These are phyloP conservation scores for Somion occarium DNA, from an alignment of 1,284 basidiomycete genomes.

Conservation along the genomic window DNA sequence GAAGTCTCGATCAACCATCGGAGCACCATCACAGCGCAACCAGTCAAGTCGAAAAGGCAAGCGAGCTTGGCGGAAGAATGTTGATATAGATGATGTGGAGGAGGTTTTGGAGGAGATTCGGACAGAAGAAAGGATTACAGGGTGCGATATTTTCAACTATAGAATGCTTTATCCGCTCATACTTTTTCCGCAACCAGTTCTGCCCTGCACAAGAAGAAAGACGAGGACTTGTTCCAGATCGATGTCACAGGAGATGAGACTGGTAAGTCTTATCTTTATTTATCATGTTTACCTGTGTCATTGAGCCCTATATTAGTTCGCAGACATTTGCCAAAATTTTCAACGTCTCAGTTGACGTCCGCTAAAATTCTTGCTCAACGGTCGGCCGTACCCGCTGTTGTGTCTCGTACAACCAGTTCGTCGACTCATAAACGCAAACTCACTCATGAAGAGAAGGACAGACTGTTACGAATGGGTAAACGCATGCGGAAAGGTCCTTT, in stretches of 20 bases:
- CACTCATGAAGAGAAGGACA: conserved; percentile 66
- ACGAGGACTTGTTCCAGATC: conserved; percentile 74
- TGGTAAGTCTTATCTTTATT: conserved; percentile 38
- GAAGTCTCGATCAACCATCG: conserved; percentile 24
- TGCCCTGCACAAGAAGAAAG: conserved; percentile 55
- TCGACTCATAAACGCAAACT: conserved; percentile 32
- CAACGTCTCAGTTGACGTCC: conserved; percentile 59
- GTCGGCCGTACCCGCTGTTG: conserved; percentile 81
- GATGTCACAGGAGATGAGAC: conserved; percentile 79
- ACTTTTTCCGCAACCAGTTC: conserved; percentile 36
- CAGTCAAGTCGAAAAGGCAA: conserved; percentile 87
- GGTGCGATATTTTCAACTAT: conserved; percentile 42
- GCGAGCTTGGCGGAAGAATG: conserved; percentile 90
- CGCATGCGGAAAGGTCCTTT: conserved; percentile 65
- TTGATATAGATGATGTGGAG: conserved; percentile 77
- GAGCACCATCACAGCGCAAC: conserved; percentile 64
- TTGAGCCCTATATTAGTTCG: conserved; percentile 46
- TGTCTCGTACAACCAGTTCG: conserved; percentile 36
- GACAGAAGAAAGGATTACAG: conserved; percentile 73
- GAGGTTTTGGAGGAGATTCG: conserved; percentile 68
- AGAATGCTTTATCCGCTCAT: background rate
- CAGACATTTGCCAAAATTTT: conserved; percentile 50
- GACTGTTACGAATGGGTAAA: conserved; percentile 71
- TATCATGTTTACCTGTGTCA: conserved; percentile 37
- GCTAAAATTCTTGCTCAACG: conserved; percentile 81